phyloP scores from a whole-genome alignment of 768 basidiomycete species.

The Suillus cothurnatus region DNA sequence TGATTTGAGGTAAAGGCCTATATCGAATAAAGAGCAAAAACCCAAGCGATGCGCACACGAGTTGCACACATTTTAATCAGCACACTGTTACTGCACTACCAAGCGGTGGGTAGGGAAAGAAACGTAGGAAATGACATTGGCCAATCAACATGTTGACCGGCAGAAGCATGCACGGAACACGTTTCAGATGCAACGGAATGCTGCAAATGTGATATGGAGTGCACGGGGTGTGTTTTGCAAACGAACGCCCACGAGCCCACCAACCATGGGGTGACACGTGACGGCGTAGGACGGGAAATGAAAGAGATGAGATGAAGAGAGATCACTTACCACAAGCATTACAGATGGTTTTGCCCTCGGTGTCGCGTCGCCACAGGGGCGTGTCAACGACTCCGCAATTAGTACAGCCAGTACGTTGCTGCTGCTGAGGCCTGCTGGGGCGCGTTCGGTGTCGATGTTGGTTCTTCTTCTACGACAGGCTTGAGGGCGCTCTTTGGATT shows the following conservation, averaged over 20 bases:
- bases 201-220: conserved; percentile 36
- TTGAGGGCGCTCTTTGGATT: conserved; percentile 31
- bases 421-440: conserved; percentile 32
- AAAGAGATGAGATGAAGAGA: conserved; percentile 37
- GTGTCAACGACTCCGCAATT: conserved; percentile 80
- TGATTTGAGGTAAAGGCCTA: conserved; percentile 87
- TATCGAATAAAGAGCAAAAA: conserved; percentile 34
- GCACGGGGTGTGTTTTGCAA: conserved; percentile 26
- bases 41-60: conserved; percentile 37
- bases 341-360: conserved; percentile 82
- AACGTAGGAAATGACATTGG: conserved; percentile 29
- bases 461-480: conserved; percentile 19
- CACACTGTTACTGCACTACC: conserved; percentile 37
- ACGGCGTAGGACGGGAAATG: conserved; percentile 34
- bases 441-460: conserved; percentile 20
- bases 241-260: conserved; percentile 37
- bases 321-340: conserved; percentile 83
- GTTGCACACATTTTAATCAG: conserved; percentile 44
- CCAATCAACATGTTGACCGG: conserved; percentile 39
- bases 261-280: conserved; percentile 42
- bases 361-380: conserved; percentile 83
- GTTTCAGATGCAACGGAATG: conserved; percentile 32
- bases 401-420: conserved; percentile 53
- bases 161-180: conserved; percentile 36
- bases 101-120: conserved; percentile 34